A percentile compares a stretch with the other conserved stretches of the same genome.
Evolutionary conservation across 1,139 yeast genomes (phyloP).

Genomic region (Candida smagusa): DNA sequence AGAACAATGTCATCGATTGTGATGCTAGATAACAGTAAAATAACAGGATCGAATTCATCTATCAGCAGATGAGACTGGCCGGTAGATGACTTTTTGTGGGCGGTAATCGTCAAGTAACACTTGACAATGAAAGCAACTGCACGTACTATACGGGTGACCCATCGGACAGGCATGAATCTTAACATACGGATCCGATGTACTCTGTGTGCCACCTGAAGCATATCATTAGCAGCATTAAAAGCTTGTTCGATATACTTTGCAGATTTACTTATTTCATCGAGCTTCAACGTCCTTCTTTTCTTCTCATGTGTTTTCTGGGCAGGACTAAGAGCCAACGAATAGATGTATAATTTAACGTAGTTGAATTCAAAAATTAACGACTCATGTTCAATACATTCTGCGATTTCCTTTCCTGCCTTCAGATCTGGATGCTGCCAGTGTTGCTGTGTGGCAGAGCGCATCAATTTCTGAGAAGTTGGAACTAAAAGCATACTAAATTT

Average conservation of each 20-base stretch:
- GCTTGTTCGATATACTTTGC: conserved; percentile 82
- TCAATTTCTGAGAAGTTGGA: conserved; percentile 37
- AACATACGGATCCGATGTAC: conserved; percentile 64
- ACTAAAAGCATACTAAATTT: conserved; percentile 55
- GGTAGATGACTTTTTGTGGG: conserved; percentile 24
- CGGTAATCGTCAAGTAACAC: conserved; percentile 69
- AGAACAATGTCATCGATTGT: conserved; percentile 68
- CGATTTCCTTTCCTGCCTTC: conserved; percentile 36
- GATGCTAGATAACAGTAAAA: conserved; percentile 59
- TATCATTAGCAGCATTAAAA: conserved; percentile 78
- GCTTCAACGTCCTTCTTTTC: conserved; percentile 36
- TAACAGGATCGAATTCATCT: conserved; percentile 44
- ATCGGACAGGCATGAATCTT: conserved; percentile 81
- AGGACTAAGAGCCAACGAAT: conserved; percentile 71
- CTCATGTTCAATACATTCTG: conserved; percentile 56
- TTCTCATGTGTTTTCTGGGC: conserved; percentile 13
- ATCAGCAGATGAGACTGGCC: conserved; percentile 7
- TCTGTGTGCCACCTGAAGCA: conserved; percentile 67
- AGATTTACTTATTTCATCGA: conserved; percentile 70
- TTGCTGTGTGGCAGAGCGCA: conserved; percentile 27
- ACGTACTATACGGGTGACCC: conserved; percentile 86
- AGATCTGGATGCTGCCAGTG: conserved; percentile 35
- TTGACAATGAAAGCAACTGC: conserved; percentile 90
- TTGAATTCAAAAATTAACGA: conserved; percentile 77
- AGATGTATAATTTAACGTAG: conserved; percentile 79